Base-by-base conservation (phyloP, 1,139 yeast genomes). In the Debaryomyces udenii region DNA sequence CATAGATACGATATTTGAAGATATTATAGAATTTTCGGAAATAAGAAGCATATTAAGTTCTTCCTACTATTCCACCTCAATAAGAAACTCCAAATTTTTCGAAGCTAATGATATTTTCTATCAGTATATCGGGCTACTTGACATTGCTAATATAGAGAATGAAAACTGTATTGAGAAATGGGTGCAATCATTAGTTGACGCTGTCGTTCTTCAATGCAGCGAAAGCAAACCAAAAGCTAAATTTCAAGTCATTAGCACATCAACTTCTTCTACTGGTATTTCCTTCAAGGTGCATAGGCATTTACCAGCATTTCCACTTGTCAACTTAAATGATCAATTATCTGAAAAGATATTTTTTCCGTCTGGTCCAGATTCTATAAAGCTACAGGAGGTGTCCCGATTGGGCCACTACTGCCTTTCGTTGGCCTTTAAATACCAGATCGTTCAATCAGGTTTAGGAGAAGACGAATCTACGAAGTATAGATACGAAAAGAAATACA, bases 71-170 rank as follows among this genome's bases (percentile, higher is more conserved):
- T 17, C 11, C 3, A 14, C 28, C 4, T 20, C 20, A 2, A 9
- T 17, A 7, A 31, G 23, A 22, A 11, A 20, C 10, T 13, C 14
- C 24, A 15, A 22, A 7, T 11, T n/a, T 6, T 17, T 23, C 10
- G 27, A 23, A 3, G 10, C n/a, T 18, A 35, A 9, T 20, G 37
- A 32, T 11, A 31, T 35, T 6, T 35, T 39, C 16, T 35, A 27
- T 20, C 42, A 31, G 18, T 40, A 40, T 20, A 11, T 38, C 15
- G 41, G 31, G 10, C 11, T 34, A 10, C 28, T 37, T n/a, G 43
- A 40, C 15, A 31, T 40, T 17, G 27, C 16, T 32, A 38, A 38
- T 18, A 22, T 16, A 9, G 13, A 6, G 9, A 10, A 23, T 13
- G 16, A 27, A n/a, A 40, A 36, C 15, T 9, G 18, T 23, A 26